Conservation (phyloP, 768 basidiomycete genomes). For the Gyrodon lividus region DNA sequence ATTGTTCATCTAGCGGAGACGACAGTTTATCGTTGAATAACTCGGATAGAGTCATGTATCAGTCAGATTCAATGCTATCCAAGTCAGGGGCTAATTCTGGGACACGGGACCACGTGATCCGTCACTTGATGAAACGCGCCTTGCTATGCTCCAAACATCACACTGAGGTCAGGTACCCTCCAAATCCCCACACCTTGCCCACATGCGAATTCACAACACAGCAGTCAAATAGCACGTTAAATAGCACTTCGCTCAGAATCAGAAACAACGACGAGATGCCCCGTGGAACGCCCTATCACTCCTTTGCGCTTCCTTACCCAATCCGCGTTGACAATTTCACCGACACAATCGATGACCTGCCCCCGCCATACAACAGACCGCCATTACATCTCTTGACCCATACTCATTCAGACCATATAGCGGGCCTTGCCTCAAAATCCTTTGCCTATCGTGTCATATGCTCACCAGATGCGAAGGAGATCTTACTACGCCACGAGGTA, state of each 20-base stretch:
- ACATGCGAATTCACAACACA: background rate
- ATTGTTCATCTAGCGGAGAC: no score
- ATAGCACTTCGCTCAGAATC: background rate
- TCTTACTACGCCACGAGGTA: slow-evolving; percentile 78
- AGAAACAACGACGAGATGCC: slow-evolving; percentile 51
- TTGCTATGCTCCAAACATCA: background rate
- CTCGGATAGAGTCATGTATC: no score
- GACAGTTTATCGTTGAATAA: no score
- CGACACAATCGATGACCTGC: slow-evolving; percentile 34
- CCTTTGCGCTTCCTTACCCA: slow-evolving; percentile 73
- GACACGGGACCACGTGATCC: background rate
- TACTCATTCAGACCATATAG: slow-evolving; percentile 86
- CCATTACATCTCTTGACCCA: slow-evolving; percentile 79
- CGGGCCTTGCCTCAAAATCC: slow-evolving; percentile 70
- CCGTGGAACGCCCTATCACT: slow-evolving; percentile 71
- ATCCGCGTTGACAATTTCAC: slow-evolving; percentile 89
- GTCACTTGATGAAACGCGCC: background rate
- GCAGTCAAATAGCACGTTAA: background rate
- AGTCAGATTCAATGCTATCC: no score
- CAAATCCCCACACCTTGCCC: background rate
- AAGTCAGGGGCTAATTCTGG: background rate
- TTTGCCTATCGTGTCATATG: slow-evolving; percentile 76
- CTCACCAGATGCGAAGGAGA: slow-evolving; percentile 80
- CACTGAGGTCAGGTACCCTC: background rate
- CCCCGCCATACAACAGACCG: slow-evolving; percentile 33